Evolutionary conservation across 768 basidiomycete genomes (phyloP), one percentile per base, ranked within the genome.

Genomic region (Russula brevipes): DNA sequence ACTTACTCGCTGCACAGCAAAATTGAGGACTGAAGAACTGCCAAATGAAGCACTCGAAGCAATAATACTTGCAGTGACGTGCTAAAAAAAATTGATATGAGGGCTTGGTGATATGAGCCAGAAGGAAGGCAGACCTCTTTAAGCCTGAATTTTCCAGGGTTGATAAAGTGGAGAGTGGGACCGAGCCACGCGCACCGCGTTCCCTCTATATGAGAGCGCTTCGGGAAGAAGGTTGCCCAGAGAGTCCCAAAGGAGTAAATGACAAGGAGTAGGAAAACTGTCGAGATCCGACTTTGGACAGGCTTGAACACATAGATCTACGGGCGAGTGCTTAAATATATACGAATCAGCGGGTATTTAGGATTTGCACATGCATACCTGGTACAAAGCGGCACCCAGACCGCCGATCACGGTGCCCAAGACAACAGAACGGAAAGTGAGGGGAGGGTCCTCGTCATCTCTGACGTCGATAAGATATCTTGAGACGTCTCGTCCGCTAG

Each of bases 291-390:
- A 65, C 79, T 76, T 63, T 80, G 76, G 3, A 83, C 71, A 0
- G 85, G 85, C 69, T 87, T 86, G 72, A 84, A 85, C 5, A 77
- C 57, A 68, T 84, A 85, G 39, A 86, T 83, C 83, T 85, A 17
- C 53, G 57, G 54, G 35, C 41, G 11, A 36, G 2, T 3, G 19
- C 67, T 30, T 57, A 50, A 30, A 42, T 42, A 14, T 31, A 24
- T 44, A 14, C 5, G 11, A 14, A 33, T 36, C 1, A 17, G 33
- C 50, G 17, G 50, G 24, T 56, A 49, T 56, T 36, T 30, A 35
- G 42, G 19, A 36, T n/a, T 24, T 11, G 17, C 1, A 31, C 33
- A 24, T 6, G 63, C 74, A 14, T 59, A 82, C 83, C 79, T 86
- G 82, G 59, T 73, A 75, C 46, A 86, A 72, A 7, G 82, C 79